Conservation (phyloP, 2,329 filamentous ascomycete species). For the Penicillium polonicum region DNA sequence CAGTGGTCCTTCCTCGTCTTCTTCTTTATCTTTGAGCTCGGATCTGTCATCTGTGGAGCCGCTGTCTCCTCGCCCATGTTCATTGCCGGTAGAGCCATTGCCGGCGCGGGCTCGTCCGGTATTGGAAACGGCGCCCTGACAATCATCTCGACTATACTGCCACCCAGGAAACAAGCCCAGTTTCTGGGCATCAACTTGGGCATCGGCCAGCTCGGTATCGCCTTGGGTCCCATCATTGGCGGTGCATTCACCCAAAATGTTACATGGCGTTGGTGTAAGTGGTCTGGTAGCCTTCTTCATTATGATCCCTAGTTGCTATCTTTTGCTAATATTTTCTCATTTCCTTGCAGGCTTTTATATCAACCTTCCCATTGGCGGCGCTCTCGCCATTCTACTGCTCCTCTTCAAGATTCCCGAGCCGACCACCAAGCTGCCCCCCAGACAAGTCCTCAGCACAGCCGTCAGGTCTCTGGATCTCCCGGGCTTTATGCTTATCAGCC, state of each 20-base stretch:
- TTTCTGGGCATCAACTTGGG: neutral
- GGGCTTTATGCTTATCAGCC: conserved; percentile 21
- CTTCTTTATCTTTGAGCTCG: conserved; percentile 1
- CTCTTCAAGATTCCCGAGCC: conserved; percentile 14
- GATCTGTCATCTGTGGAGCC: neutral
- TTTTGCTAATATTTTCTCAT: neutral
- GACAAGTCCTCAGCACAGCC: neutral
- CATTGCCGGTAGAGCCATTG: neutral
- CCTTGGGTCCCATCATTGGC: neutral
- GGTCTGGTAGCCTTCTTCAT: neutral
- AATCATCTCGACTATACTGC: neutral
- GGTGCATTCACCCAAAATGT: neutral
- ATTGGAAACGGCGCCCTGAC: neutral
- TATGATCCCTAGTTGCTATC: neutral
- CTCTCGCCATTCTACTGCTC: conserved; percentile 30
- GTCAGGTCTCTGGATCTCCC: conserved; percentile 17
- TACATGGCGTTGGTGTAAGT: conserved; percentile 1
- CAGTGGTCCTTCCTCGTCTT: neutral
- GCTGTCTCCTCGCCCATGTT: conserved; percentile 26
- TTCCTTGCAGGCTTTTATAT: conserved; percentile 36
- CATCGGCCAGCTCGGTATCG: neutral
- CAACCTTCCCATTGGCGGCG: conserved; percentile 39
- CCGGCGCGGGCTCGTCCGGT: neutral
- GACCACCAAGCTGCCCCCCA: neutral
- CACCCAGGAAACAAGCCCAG: neutral